Percentiles rank a stretch among this genome's conserved stretches.
These are phyloP conservation scores for Aspergillus ellipticus DNA, from an alignment of 495 filamentous ascomycete genomes.

Conservation along the genomic window DNA sequence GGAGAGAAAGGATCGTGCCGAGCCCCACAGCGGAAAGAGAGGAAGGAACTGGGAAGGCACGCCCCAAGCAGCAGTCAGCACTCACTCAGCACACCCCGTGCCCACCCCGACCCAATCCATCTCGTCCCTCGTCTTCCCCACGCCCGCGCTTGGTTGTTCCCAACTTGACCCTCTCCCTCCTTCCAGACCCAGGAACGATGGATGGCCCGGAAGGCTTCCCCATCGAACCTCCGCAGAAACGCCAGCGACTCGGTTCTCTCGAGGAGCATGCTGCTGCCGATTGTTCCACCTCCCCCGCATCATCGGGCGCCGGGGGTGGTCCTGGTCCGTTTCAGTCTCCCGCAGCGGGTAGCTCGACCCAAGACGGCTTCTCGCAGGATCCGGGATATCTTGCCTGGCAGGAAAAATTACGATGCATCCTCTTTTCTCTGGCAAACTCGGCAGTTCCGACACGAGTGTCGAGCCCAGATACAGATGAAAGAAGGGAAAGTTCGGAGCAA, in stretches of 20 bases:
- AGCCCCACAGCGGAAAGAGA: no score
- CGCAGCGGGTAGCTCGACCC: conserved; percentile 24
- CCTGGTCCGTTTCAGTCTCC: conserved; percentile 10
- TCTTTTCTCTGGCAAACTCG: conserved; percentile 35
- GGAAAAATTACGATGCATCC: conserved; percentile 35
- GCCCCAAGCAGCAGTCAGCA: no score
- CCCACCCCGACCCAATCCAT: no score
- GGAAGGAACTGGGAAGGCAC: no score
- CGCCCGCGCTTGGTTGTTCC: no score
- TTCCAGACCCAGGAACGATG: no score
- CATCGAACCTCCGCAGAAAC: conserved; percentile 16
- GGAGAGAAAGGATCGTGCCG: no score
- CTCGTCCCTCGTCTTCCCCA: no score
- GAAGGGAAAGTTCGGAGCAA: conserved; percentile 2
- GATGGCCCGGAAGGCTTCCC: no score
- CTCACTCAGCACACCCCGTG: no score
- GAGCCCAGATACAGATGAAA: conserved; percentile 14
- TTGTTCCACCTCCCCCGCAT: conserved; percentile 6
- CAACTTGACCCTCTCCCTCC: no score
- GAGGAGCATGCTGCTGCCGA: neutral
- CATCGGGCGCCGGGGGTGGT: neutral
- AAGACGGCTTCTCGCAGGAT: conserved; percentile 36
- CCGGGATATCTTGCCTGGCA: conserved; percentile 37
- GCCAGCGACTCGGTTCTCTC: conserved; percentile 8
- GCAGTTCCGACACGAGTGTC: conserved; percentile 27